phyloP scores from a whole-genome alignment of 768 basidiomycete species.

The Lentinula sp. region DNA sequence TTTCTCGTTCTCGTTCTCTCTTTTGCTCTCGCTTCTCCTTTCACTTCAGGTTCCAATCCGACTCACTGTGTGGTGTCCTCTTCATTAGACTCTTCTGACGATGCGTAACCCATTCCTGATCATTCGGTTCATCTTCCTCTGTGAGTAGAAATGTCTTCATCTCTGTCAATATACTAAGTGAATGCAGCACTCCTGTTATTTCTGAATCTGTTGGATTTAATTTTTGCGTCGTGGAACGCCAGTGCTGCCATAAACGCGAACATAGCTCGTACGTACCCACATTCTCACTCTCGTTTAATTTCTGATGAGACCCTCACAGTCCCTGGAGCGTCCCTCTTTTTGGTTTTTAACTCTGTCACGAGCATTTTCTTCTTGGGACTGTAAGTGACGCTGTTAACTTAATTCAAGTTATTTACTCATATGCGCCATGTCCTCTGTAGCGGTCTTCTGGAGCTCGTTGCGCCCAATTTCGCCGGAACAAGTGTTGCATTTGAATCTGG shows the following conservation, averaged over 20 bases:
- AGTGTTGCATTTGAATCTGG: constrained; percentile 45
- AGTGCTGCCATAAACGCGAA: constrained; percentile 26
- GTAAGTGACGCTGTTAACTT: constrained; percentile 19
- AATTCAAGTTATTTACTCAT: background rate
- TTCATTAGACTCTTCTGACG: background rate
- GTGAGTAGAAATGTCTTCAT: constrained; percentile 28
- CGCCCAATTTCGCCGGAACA: constrained; percentile 27
- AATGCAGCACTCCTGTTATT: constrained; percentile 40
- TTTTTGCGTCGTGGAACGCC: constrained; percentile 57
- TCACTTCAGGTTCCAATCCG: background rate
- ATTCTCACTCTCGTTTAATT: background rate
- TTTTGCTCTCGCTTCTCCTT: background rate
- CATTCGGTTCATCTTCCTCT: constrained; percentile 50
- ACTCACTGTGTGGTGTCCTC: background rate
- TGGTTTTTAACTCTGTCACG: constrained; percentile 40
- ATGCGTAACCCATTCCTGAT: constrained; percentile 52
- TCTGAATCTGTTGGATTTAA: constrained; percentile 44
- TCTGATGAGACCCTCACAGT: constrained; percentile 22
- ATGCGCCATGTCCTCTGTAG: constrained; percentile 14
- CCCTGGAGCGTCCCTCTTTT: constrained; percentile 40
- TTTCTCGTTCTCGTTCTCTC: background rate
- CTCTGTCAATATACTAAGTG: background rate
- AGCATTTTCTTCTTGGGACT: constrained; percentile 26
- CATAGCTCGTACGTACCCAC: constrained; percentile 26
- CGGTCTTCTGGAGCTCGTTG: constrained; percentile 22